Evolutionary conservation across 306 rosid genomes (phyloP), one percentile per base, ranked within the genome.

Genomic region (Cajanus cajan): DNA sequence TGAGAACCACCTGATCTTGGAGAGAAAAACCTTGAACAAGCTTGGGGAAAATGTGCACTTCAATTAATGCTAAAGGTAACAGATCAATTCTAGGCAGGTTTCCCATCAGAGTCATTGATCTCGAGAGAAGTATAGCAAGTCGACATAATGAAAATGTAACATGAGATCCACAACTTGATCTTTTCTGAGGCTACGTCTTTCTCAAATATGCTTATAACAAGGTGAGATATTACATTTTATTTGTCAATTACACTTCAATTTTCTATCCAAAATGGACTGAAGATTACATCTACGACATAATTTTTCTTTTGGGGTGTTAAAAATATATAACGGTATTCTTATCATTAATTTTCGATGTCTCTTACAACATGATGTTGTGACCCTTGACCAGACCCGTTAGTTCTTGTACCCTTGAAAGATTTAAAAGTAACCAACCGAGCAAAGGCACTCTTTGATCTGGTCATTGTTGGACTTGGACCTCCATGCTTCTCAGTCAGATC

Each of bases 391-490:
- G 79, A 77, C 8, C 92, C 90, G 34, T 86, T 77, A 77, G 77
- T 84, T 62, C 89, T 82, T 59, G 80, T 82, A 22, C 64, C 88
- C 66, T 66, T 90, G 6, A 86, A 83, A 47, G 98, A 91, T 54
- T 86, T 80, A 5, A 84, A 84, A 77, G 86, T 89, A 57, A 93
- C 59, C 87, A 93, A 47, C 75, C 89, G 77, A 13, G 69, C 92
- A 73, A 93, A 86, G 22, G 96, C 97, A 68, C 99, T 96, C 87
- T 79, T 83, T n/a, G 99, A 96, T 86, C 99, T 89, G 34, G 81
- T 43, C 8, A 93, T 64, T 72, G 79, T 57, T 58, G 55, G 65
- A 22, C 78, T n/a, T n/a, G n/a, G n/a, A n/a, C n/a, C 80, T 82
- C 82, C 84, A 13, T 79, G 85, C 80, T 82, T 89, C 87, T 63